Conservation (phyloP, 495 filamentous ascomycete genomes). For the Aspergillus kassunensis region DNA sequence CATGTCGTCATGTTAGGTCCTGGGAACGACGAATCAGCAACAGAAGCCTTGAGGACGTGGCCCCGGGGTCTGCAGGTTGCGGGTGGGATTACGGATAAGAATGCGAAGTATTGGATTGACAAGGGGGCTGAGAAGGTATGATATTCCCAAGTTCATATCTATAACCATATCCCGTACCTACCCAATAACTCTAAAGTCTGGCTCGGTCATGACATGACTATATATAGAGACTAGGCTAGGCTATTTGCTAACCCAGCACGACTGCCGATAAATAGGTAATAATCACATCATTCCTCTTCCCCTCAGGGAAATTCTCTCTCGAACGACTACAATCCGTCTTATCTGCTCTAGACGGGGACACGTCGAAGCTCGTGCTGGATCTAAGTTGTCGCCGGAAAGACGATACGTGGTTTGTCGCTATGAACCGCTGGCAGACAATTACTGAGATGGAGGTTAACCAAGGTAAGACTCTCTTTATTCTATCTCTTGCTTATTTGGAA, state of each 20-base stretch:
- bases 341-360: conserved; percentile 64
- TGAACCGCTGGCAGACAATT: conserved; percentile 97
- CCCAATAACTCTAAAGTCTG: too few species aligned
- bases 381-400: conserved; percentile 78
- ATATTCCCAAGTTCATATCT: conserved; percentile 21
- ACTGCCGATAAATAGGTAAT: conserved; percentile 82
- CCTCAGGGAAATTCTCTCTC: conserved; percentile 72
- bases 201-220: too few species aligned
- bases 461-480: conserved; percentile 45
- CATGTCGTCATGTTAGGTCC: conserved; percentile 96
- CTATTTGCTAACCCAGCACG: neutral
- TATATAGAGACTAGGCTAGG: too few species aligned
- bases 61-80: conserved; percentile 76
- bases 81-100: conserved; percentile 81
- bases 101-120: conserved; percentile 82
- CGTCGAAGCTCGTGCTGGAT: conserved; percentile 84
- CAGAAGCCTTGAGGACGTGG: conserved; percentile 73
- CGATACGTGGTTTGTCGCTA: conserved; percentile 85
- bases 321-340: conserved; percentile 68
- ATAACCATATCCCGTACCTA: too few species aligned
- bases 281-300: conserved; percentile 83
- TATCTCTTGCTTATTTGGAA: too few species aligned
- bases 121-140: conserved; percentile 88
- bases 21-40: conserved; percentile 75
- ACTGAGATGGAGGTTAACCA: conserved; percentile 90